These are phyloP conservation scores for Naganishia cerealis DNA, from an alignment of 1,284 basidiomycete genomes.

Conservation along the genomic window DNA sequence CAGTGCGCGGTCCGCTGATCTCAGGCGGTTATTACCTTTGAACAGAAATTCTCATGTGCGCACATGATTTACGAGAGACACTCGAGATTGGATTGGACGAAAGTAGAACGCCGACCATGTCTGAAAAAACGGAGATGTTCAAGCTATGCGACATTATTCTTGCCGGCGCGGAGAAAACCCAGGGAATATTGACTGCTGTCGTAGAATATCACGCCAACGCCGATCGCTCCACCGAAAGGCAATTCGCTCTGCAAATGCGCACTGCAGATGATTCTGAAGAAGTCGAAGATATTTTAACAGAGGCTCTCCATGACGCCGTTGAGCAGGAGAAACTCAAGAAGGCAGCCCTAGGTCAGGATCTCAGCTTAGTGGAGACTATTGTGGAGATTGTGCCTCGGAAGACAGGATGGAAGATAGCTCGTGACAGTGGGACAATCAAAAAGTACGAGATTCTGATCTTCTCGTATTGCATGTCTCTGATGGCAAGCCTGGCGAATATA, in stretches of 20 bases:
- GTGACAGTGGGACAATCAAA: constrained; percentile 23
- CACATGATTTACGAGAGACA: constrained; percentile 20
- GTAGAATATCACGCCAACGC: constrained; percentile 43
- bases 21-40: neutral
- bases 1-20: neutral
- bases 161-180: constrained; percentile 3
- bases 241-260: neutral
- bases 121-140: constrained; percentile 23
- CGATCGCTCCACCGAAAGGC: constrained; percentile 18
- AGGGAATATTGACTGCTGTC: constrained; percentile 37
- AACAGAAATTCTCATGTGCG: constrained; percentile 29
- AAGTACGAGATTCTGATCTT: constrained; percentile 1
- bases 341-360: constrained; percentile 36
- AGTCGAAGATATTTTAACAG: constrained; percentile 35
- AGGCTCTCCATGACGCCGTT: constrained; percentile 40
- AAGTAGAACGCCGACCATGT: constrained; percentile 4
- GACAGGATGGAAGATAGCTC: constrained; percentile 26
- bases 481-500: neutral
- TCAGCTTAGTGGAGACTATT: constrained; percentile 45
- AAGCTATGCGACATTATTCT: constrained; percentile 20
- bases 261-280: constrained; percentile 9
- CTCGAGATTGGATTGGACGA: constrained; percentile 22
- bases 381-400: constrained; percentile 41
- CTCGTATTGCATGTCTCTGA: neutral
- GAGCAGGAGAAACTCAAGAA: constrained; percentile 39